A percentile compares a stretch with the other conserved stretches of the same genome.
These are phyloP conservation scores for Pichiaceae sp. DNA, from an alignment of 1,139 yeast genomes.

Conservation along the genomic window DNA sequence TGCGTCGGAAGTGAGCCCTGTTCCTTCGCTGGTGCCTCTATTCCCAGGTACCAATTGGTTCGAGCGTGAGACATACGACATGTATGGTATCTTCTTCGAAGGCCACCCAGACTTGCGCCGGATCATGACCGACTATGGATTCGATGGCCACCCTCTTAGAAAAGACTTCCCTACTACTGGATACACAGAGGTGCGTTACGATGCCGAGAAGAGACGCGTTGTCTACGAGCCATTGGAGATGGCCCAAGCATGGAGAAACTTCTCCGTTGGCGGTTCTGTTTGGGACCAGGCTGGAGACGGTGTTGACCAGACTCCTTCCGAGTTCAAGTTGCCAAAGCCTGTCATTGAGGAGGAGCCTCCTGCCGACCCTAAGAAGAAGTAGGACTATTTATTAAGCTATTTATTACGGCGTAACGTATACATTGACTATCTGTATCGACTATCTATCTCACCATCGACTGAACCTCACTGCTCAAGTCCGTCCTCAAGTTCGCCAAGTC, in stretches of 20 bases:
- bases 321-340: conserved; percentile 75
- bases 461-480: conserved; percentile 28
- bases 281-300: conserved; percentile 95
- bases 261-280: conserved; percentile 77
- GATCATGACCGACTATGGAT: conserved; percentile 87
- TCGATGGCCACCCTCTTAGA: conserved; percentile 87
- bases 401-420: not conserved
- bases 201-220: conserved; percentile 83
- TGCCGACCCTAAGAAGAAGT: conserved; percentile 31
- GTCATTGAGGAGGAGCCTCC: conserved; percentile 58
- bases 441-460: conserved; percentile 10
- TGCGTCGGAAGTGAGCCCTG: conserved; percentile 76
- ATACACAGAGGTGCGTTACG: conserved; percentile 83
- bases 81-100: conserved; percentile 80
- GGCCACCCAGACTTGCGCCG: conserved; percentile 88
- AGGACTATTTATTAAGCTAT: conserved; percentile 2
- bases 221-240: conserved; percentile 86
- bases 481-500: conserved; percentile 36
- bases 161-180: conserved; percentile 93
- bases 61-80: conserved; percentile 82
- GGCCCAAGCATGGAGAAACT: conserved; percentile 89
- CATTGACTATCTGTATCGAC: not conserved
- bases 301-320: conserved; percentile 71
- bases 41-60: conserved; percentile 85
- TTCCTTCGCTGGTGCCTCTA: conserved; percentile 65